phyloP scores from a whole-genome alignment of 139 green algal species.

The Monoraphidium neglectum region DNA sequence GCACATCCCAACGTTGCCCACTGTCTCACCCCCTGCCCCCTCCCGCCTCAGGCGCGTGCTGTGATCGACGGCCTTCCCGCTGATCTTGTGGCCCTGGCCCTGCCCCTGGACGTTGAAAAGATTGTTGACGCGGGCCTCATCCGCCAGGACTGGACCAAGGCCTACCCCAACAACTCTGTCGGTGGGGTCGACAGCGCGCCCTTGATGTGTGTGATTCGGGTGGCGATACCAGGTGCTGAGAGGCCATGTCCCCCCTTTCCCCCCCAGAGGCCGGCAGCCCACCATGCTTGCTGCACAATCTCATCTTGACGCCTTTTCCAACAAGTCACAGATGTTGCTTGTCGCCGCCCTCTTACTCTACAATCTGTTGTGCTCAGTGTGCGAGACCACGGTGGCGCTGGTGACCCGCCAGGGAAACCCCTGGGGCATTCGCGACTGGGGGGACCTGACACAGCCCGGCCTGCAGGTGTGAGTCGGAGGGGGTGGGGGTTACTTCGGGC shows the following conservation, averaged over 20 bases:
- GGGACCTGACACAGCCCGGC: conserved; percentile 63
- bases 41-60: conserved; percentile 56
- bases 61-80: conserved; percentile 81
- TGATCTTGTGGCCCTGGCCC: conserved; percentile 77
- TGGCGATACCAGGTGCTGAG: too few species aligned
- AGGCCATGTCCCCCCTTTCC: too few species aligned
- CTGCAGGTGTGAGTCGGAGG: conserved; percentile 57
- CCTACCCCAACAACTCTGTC: conserved; percentile 34
- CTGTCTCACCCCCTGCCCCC: background rate
- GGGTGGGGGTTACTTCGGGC: too few species aligned
- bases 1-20: background rate
- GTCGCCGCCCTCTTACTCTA: too few species aligned
- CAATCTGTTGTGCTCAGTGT: too few species aligned
- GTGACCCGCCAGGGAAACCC: conserved; percentile 52
- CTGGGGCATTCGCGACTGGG: conserved; percentile 72
- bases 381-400: conserved; percentile 49
- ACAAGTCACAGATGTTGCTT: too few species aligned
- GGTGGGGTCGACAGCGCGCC: conserved; percentile 1
- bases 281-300: too few species aligned
- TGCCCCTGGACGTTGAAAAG: conserved; percentile 83
- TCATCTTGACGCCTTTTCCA: too few species aligned
- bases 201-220: too few species aligned
- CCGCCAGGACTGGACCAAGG: conserved; percentile 47
- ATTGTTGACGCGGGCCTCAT: conserved; percentile 72
- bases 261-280: too few species aligned